Evolutionary conservation across 192 early-diverging fungal genomes (phyloP).

Genomic region (Phlyctochytrium bullatum): DNA sequence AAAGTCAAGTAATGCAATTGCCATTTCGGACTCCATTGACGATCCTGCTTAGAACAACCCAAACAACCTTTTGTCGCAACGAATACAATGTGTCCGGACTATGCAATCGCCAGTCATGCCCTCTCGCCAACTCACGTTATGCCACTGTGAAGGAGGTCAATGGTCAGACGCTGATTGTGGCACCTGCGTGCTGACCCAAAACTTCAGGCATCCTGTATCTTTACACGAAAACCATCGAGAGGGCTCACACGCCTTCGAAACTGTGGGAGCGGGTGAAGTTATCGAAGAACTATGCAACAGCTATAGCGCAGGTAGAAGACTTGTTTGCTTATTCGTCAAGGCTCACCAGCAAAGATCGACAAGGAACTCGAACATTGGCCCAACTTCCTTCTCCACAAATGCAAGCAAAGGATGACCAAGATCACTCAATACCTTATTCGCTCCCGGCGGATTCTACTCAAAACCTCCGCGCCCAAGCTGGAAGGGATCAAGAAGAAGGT

Average conservation of each 20-base stretch:
- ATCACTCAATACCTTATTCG: slow-evolving; percentile 95
- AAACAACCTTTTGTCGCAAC: slow-evolving; percentile 85
- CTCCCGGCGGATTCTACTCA: slow-evolving; percentile 85
- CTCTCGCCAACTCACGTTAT: slow-evolving; percentile 91
- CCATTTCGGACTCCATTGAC: not conserved
- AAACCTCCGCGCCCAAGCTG: slow-evolving; percentile 72
- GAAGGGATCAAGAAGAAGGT: slow-evolving; percentile 93
- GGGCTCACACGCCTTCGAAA: slow-evolving; percentile 89
- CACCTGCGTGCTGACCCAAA: not conserved
- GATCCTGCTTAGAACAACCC: not conserved
- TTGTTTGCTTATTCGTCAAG: not conserved
- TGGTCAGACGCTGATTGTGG: slow-evolving; percentile 39
- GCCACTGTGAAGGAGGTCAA: slow-evolving; percentile 88
- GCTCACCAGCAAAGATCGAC: slow-evolving; percentile 64
- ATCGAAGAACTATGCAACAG: slow-evolving; percentile 86
- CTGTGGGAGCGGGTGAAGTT: slow-evolving; percentile 91
- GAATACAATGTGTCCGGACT: slow-evolving; percentile 95
- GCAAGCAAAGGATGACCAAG: slow-evolving; percentile 95
- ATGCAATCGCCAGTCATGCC: slow-evolving; percentile 92
- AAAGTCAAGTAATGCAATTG: slow-evolving; percentile 82
- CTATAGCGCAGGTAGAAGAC: slow-evolving; percentile 72
- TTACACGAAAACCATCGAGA: slow-evolving; percentile 93
- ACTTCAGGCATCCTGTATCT: slow-evolving; percentile 71
- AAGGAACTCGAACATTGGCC: slow-evolving; percentile 91
- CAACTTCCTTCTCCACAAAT: slow-evolving; percentile 85